Conservation (phyloP, 306 rosid species). For the Sicyos baderoa region DNA sequence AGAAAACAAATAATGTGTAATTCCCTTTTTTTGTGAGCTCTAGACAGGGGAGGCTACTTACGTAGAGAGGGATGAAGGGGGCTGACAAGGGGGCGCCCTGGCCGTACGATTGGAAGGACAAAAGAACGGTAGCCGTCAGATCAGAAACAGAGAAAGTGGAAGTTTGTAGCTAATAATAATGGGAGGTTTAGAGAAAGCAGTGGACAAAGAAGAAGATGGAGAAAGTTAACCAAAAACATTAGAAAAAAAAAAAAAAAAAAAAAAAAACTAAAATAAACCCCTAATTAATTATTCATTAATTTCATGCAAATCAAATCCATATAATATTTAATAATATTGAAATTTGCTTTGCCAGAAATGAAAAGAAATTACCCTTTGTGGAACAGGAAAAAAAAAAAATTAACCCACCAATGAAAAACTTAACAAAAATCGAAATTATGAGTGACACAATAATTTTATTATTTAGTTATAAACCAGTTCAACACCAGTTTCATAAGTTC, state of each 20-base stretch:
- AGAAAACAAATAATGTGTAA: background rate
- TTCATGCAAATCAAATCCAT: constrained; percentile 9
- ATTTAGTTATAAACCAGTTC: no score
- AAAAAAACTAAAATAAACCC: no score
- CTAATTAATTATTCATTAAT: background rate
- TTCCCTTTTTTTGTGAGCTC: background rate
- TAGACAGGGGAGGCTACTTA: constrained; percentile 29
- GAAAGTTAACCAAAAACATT: background rate
- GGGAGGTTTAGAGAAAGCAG: constrained; percentile 27
- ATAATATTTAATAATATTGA: background rate
- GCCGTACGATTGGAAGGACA: constrained; percentile 59
- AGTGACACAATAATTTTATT: no score
- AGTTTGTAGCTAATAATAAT: constrained; percentile 21
- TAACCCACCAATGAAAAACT: no score
- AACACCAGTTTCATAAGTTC: no score
- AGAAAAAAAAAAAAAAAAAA: background rate
- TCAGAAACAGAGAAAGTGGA: constrained; percentile 31
- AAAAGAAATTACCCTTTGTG: constrained; percentile 10
- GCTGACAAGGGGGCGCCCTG: constrained; percentile 44
- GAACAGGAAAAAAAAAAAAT: background rate
- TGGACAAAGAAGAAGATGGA: constrained; percentile 17
- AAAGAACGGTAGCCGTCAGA: constrained; percentile 73
- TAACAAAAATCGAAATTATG: no score
- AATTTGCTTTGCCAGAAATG: constrained; percentile 9
- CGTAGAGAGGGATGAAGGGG: constrained; percentile 41